Conservation (phyloP, 108 stramenopile genomes). For the Nitzschia palea region DNA sequence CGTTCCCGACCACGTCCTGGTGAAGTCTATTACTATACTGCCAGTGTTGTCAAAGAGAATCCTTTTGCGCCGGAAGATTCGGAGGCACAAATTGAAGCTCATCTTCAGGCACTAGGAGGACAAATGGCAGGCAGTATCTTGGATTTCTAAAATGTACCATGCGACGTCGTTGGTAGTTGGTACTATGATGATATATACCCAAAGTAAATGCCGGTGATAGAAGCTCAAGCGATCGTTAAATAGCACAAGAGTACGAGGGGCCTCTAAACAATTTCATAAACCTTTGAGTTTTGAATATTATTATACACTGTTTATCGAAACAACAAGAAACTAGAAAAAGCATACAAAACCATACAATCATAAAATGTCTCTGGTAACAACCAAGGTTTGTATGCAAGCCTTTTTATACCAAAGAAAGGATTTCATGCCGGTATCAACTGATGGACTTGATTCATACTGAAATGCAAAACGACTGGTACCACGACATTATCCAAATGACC, state of each 20-base stretch:
- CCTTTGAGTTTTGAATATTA: too few relatives aligned
- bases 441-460: slow-evolving; percentile 39
- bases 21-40: too few relatives aligned
- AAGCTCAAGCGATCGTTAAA: too few relatives aligned
- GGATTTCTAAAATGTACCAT: slow-evolving; percentile 31
- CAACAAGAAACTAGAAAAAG: too few relatives aligned
- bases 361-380: too few relatives aligned
- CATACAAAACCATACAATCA: too few relatives aligned
- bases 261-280: too few relatives aligned
- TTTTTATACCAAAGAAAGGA: neutral
- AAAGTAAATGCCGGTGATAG: too few relatives aligned
- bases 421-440: slow-evolving; percentile 40
- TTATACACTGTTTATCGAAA: too few relatives aligned
- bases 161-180: neutral
- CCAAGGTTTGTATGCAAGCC: neutral
- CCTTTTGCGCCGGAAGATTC: slow-evolving; percentile 31
- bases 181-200: neutral
- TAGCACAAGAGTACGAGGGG: too few relatives aligned
- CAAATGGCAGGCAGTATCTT: slow-evolving; percentile 64
- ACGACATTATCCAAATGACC: slow-evolving; percentile 71
- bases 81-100: slow-evolving; percentile 63
- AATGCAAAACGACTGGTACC: slow-evolving; percentile 51
- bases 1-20: too few relatives aligned
- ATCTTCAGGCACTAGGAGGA: slow-evolving; percentile 70
- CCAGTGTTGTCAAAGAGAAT: slow-evolving; percentile 28